Evolutionary conservation across 192 early-diverging fungal species (phyloP), one percentile per base, ranked within the genome.

Genomic region (Backusella macrospora): DNA sequence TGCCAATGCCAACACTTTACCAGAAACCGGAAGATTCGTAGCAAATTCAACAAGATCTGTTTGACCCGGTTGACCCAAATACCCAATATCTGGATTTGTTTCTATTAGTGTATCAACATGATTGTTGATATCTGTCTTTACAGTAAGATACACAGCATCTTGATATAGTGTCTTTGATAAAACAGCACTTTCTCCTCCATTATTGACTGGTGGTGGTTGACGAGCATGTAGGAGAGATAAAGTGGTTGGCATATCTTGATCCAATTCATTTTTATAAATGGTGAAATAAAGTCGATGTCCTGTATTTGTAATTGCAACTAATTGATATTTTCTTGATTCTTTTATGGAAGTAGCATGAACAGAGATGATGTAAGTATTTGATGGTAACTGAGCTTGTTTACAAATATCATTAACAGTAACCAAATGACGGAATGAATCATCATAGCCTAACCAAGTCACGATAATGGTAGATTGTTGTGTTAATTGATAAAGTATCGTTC

Each of bases 1-100:
- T 5, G 86, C 86, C 65, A 98, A 93, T 9, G 89, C 90, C 89
- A 93, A 92, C 2, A 93, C 92, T 70, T 92, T 93, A 18, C 96
- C 96, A 65, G 94, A 90, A 16, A 95, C 74, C 12, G 84, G 82
- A 40, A 84, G 67, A 16, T 78, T 67, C 44, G 84, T 82, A 4
- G 77, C 77, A 29, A 85, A 75, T 79, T 91, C 90, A 10, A 73
- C 75, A 65, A 91, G 70, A 16, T 18, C 55, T 4, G 64, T 44
- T 34, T 14, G 65, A 3, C 18, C 47, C n/a, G 78, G 74, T 4
- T 81, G 73, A 37, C 83, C 80, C 3, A 89, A 80, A 62, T 79
- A 83, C 16, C 93, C 92, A 52, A 87, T 83, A 55, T 95, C 87
- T 6, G 91, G 88, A 90, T 82, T 59, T 23, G 52, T 10, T 44